phyloP scores from a whole-genome alignment of 805 yeast genomes.

The Kuraishia floccosa region DNA sequence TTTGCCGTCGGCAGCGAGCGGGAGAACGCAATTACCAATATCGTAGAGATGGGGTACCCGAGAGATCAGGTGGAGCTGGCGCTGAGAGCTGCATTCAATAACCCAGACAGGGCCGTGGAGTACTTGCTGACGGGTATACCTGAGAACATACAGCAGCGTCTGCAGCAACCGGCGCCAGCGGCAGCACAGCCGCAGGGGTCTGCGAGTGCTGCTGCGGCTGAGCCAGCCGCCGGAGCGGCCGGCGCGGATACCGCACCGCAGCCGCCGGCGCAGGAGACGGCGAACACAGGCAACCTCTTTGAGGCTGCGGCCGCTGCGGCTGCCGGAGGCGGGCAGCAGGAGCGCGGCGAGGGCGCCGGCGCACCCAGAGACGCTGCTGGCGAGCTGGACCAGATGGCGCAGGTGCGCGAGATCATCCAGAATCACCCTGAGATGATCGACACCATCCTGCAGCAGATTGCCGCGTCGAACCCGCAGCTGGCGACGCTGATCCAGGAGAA shows the following conservation, averaged over 20 bases:
- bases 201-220: constrained; percentile 11
- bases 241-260: constrained; percentile 2
- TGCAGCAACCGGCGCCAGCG: no score
- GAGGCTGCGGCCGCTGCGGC: constrained; percentile 37
- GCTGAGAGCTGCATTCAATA: constrained; percentile 88
- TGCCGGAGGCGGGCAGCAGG: constrained; percentile 19
- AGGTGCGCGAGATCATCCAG: constrained; percentile 67
- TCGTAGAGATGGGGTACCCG: constrained; percentile 94
- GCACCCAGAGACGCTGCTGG: constrained; percentile 13
- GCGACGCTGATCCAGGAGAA: constrained; percentile 71
- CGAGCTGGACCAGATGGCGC: constrained; percentile 29
- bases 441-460: constrained; percentile 71
- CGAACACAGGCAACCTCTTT: constrained; percentile 33
- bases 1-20: constrained; percentile 73
- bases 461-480: constrained; percentile 73
- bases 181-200: no score
- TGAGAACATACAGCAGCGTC: constrained; percentile 32
- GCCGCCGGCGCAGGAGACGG: constrained; percentile 9
- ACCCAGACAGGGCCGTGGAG: constrained; percentile 97
- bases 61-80: constrained; percentile 84
- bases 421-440: constrained; percentile 85
- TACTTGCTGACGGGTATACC: constrained; percentile 87
- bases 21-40: constrained; percentile 66
- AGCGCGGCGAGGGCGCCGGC: constrained; percentile 8
- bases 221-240: constrained; percentile 7